Base-by-base conservation (phyloP, 805 yeast species). In the Wickerhamiella spandovensis region DNA sequence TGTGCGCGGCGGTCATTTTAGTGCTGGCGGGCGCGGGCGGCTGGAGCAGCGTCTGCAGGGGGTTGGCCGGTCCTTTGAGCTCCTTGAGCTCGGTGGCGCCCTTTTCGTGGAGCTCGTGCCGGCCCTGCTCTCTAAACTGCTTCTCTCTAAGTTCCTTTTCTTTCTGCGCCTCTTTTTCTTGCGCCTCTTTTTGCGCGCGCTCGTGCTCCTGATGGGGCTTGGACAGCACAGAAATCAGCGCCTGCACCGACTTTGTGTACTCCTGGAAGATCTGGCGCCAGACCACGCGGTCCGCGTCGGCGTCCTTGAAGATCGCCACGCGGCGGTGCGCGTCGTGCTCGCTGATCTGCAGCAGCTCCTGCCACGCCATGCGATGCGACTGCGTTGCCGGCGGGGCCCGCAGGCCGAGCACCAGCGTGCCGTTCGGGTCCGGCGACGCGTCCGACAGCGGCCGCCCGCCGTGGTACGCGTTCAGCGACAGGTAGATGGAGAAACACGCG, bases 391-490 rank as follows among this genome's bases (percentile, higher is more conserved):
- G 20, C 10, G 39, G 39, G 15, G 58, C 53, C 5, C 56, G 43
- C 32, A 71, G 54, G 1, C 74, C 74, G 5, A 65, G 54, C 3
- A 69, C 53, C 37, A 70, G 55, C 8, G 72, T 61, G n/a, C 63
- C 68, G 42, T 69, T 69, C 9, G 61, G 61, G 52, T 63, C 65
- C 6, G 53, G 51, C 6, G 71, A 59, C 15, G 51, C 52, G 13
- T 53, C 55, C 37, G 67, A 61, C 3, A 56, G 20, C 10, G 52
- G 56, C 25, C 55, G 54, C 12, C 66, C 65, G 13, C 64, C 46
- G 44, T 63, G 64, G 8, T 53, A 48, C 1, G 73, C 70, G 1
- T 71, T 72, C 12, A 63, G 55, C 5, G 67, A 57, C 60, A 69
- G 49, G 52, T 66, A 70, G 21, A 62, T 54, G 22, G 58, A 51